phyloP scores from a whole-genome alignment of 495 filamentous ascomycete genomes.

The Letharia columbiana region DNA sequence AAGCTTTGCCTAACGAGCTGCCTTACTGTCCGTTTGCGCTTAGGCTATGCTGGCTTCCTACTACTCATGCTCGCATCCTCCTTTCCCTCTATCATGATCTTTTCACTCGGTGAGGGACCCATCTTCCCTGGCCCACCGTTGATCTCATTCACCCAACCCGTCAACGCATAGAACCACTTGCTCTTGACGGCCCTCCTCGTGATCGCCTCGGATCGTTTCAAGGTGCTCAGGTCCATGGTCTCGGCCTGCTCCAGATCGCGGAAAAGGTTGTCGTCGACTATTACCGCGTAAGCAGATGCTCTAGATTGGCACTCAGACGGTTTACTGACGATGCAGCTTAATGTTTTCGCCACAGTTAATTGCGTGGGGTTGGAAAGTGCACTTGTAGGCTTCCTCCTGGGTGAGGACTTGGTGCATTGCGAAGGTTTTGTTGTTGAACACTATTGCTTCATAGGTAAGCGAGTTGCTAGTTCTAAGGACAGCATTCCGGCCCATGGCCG shows the following conservation, averaged over 20 bases:
- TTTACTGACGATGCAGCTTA: neutral
- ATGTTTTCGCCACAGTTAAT: neutral
- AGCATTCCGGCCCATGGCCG: neutral
- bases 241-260: neutral
- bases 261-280: neutral
- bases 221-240: neutral
- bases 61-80: too few relatives aligned
- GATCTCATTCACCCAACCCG: neutral
- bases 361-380: neutral
- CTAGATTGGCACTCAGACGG: neutral
- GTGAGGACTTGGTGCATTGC: neutral
- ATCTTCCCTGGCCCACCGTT: neutral
- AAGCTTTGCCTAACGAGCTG: too few relatives aligned
- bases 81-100: neutral
- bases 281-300: neutral
- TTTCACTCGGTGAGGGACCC: neutral
- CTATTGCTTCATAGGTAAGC: neutral
- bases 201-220: neutral
- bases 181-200: neutral
- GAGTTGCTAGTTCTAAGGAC: neutral
- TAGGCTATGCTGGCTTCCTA: too few relatives aligned
- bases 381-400: neutral
- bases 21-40: too few relatives aligned
- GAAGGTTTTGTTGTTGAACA: neutral
- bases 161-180: neutral